Evolutionary conservation across 768 basidiomycete species (phyloP), one percentile per base, ranked within the genome.

Genomic region (Psilocybe subaeruginosa): DNA sequence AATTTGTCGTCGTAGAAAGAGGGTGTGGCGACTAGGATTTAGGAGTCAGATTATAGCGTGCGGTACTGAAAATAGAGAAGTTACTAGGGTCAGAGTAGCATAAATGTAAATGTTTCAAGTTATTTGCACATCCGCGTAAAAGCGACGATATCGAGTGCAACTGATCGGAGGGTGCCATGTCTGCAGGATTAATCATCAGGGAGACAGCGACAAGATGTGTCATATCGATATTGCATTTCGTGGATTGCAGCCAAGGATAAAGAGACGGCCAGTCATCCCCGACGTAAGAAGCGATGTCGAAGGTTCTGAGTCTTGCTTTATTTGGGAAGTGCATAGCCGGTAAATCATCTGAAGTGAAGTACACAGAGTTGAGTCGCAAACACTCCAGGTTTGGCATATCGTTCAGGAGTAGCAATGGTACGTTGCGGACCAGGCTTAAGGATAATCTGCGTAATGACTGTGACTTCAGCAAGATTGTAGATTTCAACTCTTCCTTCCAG

Each of bases 251-350:
- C 64, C 60, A 62, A n/a, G 58, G 58, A 49, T 65, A 56, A 8
- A 65, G 57, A 29, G 58, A 45, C 5, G 47, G 12, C 64, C 64
- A 64, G 3, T 61, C 64, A 33, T 56, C 17, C 6, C n/a, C 48
- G 8, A 50, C 29, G 3, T 49, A 51, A 19, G 55, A 48, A 6
- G 5, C 33, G 3, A 58, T 43, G 23, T 51, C 31, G 29, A 63
- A 37, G 37, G 30, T 46, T 29, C 56, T 39, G 33, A 63, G 17
- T 19, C 31, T 16, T 6, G 59, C 53, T 8, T 27, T 56, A 2
- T 12, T 19, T 16, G 45, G 37, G 17, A 23, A 29, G 14, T 2
- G 5, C 14, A 19, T 30, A 27, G 14, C 30, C 4, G 52, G 17
- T 12, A 27, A 23, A 31, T 46, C 37, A 17, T n/a, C 48, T n/a